Evolutionary conservation across 345 rosid species (phyloP).

Genomic region (Gossypium herbaceum): DNA sequence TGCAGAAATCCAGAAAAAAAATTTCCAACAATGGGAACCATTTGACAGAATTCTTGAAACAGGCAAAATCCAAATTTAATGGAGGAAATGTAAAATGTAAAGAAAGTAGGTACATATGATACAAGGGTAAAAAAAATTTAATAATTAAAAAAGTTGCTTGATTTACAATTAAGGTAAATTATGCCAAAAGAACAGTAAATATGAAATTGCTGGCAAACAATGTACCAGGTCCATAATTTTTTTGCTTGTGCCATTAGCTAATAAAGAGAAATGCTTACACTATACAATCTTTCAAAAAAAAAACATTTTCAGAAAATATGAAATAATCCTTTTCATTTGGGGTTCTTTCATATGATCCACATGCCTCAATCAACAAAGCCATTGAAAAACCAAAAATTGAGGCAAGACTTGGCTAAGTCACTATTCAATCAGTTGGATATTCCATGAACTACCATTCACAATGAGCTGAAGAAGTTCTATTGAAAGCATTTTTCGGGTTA

Average conservation of each 20-base stretch:
- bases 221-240: neutral
- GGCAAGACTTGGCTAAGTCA: constrained; percentile 32
- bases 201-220: neutral
- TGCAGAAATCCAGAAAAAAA: neutral
- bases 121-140: neutral
- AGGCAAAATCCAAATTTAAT: neutral
- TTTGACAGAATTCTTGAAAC: neutral
- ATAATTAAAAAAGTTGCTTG: neutral
- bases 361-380: constrained; percentile 30
- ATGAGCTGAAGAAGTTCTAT: constrained; percentile 40
- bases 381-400: constrained; percentile 31
- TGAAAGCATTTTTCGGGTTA: constrained; percentile 30
- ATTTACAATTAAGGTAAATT: neutral
- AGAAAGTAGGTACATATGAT: neutral
- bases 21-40: neutral
- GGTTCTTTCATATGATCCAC: constrained; percentile 13
- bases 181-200: neutral
- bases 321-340: constrained; percentile 19
- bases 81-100: neutral
- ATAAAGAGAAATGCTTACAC: constrained; percentile 4
- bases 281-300: constrained; percentile 18
- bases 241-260: neutral
- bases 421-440: constrained; percentile 21
- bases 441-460: constrained; percentile 26
- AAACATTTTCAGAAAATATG: constrained; percentile 8